Conservation (phyloP, 345 rosid species). For the Schrenkiella parvula region DNA sequence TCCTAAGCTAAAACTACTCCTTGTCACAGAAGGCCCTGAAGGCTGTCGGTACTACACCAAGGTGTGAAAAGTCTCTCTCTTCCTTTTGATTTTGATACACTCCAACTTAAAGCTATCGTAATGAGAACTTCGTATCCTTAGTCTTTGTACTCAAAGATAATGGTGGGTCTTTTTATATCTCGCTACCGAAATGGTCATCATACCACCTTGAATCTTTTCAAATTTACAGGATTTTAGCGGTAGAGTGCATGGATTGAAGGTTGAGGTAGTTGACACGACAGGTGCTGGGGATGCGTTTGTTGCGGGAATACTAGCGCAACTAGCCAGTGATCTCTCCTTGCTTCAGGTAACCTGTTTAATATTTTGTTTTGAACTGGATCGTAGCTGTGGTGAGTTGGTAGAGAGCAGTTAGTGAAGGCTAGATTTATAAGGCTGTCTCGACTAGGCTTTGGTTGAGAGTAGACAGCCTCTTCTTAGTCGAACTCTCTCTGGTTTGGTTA, state of each 20-base stretch:
- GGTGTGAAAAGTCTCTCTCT: slow-evolving; percentile 37
- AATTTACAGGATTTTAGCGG: slow-evolving; percentile 69
- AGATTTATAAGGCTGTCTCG: too few species aligned
- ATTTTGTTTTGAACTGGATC: too few species aligned
- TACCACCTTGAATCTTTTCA: neutral
- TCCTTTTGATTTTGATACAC: neutral
- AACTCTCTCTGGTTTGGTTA: too few species aligned
- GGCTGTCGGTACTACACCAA: slow-evolving; percentile 96
- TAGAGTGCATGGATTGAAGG: slow-evolving; percentile 71
- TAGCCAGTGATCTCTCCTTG: slow-evolving; percentile 69
- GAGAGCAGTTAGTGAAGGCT: too few species aligned
- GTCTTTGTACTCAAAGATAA: neutral
- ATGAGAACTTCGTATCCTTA: neutral
- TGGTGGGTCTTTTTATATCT: neutral
- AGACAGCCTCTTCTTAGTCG: too few species aligned
- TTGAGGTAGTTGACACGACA: slow-evolving; percentile 81
- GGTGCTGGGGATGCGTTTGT: slow-evolving; percentile 99
- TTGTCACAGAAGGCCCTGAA: slow-evolving; percentile 78
- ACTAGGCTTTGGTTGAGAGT: too few species aligned
- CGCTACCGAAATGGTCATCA: neutral
- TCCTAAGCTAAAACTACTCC: slow-evolving; percentile 75
- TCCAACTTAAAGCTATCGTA: neutral
- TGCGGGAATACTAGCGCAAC: slow-evolving; percentile 65
- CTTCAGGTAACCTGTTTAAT: slow-evolving; percentile 52
- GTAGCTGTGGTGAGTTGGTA: too few species aligned